Evolutionary conservation across 179 eudicot genomes (phyloP).

Genomic region (Nepenthes alata): DNA sequence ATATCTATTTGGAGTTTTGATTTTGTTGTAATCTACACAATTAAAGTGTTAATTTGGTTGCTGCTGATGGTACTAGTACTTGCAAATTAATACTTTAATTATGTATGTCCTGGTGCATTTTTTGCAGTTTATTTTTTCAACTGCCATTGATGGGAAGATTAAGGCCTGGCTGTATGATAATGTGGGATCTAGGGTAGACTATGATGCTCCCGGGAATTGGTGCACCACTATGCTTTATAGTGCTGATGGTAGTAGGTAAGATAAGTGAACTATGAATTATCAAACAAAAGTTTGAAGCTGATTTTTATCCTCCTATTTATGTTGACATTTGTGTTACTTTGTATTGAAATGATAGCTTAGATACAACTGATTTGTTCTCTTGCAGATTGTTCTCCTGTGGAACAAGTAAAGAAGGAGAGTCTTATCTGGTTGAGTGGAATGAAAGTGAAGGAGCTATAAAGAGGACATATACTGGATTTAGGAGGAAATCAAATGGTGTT

Average conservation of each 20-base stretch:
- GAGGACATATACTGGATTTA: constrained; percentile 65
- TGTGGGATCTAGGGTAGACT: constrained; percentile 82
- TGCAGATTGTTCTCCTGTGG: constrained; percentile 91
- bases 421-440: constrained; percentile 91
- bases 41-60: too few relatives aligned
- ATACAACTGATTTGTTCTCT: constrained; percentile 2
- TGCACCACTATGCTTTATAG: constrained; percentile 91
- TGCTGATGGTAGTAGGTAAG: constrained; percentile 87
- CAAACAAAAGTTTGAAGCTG: background rate
- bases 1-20: too few relatives aligned
- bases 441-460: constrained; percentile 90
- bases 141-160: constrained; percentile 89
- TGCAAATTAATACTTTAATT: background rate
- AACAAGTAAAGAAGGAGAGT: constrained; percentile 90
- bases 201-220: constrained; percentile 89
- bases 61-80: too few relatives aligned
- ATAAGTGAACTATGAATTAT: constrained; percentile 1
- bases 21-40: too few relatives aligned
- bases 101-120: constrained; percentile 1
- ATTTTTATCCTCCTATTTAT: background rate
- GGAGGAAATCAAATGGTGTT: constrained; percentile 66
- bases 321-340: too few relatives aligned
- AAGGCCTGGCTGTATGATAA: constrained; percentile 95
- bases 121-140: constrained; percentile 79
- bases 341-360: too few relatives aligned